Percentiles rank a stretch among this genome's conserved stretches.
phyloP scores from a whole-genome alignment of 2,329 filamentous ascomycete species.

The Microdochium nivale region DNA sequence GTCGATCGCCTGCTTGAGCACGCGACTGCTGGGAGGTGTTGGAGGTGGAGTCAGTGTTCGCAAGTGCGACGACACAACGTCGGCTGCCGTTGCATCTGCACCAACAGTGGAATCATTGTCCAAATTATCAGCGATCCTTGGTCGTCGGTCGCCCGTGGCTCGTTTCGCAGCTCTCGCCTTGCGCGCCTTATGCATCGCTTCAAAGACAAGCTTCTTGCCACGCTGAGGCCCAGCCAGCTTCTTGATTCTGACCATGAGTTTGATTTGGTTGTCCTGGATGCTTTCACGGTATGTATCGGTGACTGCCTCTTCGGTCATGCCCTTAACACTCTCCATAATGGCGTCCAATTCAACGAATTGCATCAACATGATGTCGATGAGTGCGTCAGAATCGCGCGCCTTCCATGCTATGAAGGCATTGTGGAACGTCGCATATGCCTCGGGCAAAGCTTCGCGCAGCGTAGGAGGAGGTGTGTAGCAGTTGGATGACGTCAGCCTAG shows the following conservation, averaged over 20 bases:
- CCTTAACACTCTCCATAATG: constrained; percentile 76
- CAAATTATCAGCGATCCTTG: constrained; percentile 50
- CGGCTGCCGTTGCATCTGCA: constrained; percentile 30
- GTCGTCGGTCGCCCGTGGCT: constrained; percentile 60
- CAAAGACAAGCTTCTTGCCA: constrained; percentile 64
- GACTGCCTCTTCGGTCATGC: constrained; percentile 64
- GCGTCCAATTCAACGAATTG: constrained; percentile 79
- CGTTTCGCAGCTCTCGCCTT: constrained; percentile 56
- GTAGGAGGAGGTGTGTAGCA: constrained; percentile 57
- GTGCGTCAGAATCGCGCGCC: constrained; percentile 65
- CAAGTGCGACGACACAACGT: constrained; percentile 27
- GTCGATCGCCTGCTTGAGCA: constrained; percentile 24
- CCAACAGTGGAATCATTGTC: constrained; percentile 24
- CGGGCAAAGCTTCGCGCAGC: constrained; percentile 53
- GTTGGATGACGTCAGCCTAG: constrained; percentile 56
- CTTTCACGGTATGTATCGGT: constrained; percentile 70
- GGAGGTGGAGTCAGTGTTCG: constrained; percentile 46
- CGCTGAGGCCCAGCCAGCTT: constrained; percentile 63
- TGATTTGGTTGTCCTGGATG: constrained; percentile 72
- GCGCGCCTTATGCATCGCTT: constrained; percentile 65
- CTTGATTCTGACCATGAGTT: constrained; percentile 72
- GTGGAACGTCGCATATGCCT: constrained; percentile 65
- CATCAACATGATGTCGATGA: constrained; percentile 79
- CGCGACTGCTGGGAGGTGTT: constrained; percentile 33
- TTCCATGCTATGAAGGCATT: constrained; percentile 81